These are phyloP conservation scores for Limonium bicolor DNA, from an alignment of 148 eudicot genomes.

Conservation along the genomic window DNA sequence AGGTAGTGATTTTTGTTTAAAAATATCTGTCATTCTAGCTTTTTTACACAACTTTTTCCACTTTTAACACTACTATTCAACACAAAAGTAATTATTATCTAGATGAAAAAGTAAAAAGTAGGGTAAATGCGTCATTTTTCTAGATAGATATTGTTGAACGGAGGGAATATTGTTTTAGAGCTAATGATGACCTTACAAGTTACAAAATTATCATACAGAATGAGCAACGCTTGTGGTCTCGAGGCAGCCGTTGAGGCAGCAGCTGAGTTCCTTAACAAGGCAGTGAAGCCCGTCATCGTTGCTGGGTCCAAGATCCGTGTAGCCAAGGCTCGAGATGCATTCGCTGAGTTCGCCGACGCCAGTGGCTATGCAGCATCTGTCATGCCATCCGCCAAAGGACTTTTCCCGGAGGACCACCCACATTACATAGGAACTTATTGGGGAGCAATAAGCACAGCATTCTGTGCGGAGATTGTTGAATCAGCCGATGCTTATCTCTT, in stretches of 20 bases:
- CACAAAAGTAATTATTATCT: too few species aligned
- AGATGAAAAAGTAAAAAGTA: too few species aligned
- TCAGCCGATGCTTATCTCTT: constrained; percentile 77
- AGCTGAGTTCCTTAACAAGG: constrained; percentile 59
- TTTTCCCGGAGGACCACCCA: constrained; percentile 60
- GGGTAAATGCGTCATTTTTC: too few species aligned
- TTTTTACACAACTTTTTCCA: too few species aligned
- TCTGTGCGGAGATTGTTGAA: constrained; percentile 73
- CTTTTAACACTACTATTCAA: too few species aligned
- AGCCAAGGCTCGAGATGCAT: constrained; percentile 39
- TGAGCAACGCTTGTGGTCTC: constrained; percentile 54
- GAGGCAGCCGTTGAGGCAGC: constrained; percentile 73
- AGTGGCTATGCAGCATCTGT: constrained; percentile 45
- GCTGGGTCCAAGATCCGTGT: constrained; percentile 58
- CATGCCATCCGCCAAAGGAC: constrained; percentile 79
- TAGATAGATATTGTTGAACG: too few species aligned
- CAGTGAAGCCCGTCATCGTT: constrained; percentile 76
- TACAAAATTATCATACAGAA: constrained; percentile 20
- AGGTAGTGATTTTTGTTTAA: too few species aligned
- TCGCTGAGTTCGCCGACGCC: constrained; percentile 49
- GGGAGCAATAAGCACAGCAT: constrained; percentile 76
- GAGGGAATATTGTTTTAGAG: too few species aligned
- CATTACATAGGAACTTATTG: constrained; percentile 70
- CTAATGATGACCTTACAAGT: too few species aligned
- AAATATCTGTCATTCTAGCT: too few species aligned